phyloP scores from a whole-genome alignment of 2,329 filamentous ascomycete species.

The Penicillium sp. region DNA sequence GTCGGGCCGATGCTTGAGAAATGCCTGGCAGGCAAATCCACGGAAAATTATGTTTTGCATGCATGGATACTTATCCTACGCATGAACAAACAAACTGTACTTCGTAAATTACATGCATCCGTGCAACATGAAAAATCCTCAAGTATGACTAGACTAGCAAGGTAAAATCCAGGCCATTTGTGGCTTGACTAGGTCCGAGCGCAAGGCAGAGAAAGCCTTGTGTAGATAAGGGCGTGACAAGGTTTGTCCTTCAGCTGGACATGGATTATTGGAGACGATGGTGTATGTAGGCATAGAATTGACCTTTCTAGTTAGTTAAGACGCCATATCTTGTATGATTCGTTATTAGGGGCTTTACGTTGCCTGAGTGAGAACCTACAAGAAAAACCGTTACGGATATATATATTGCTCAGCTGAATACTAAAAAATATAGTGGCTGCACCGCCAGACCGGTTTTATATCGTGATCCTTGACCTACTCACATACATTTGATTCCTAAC shows the following conservation, averaged over 20 bases:
- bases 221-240: slow-evolving; percentile 1
- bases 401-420: not conserved
- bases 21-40: not conserved
- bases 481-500: not conserved
- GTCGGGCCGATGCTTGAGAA: slow-evolving; percentile 10
- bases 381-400: not conserved
- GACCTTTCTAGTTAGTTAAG: not conserved
- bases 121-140: not conserved
- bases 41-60: not conserved
- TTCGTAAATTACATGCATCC: not conserved
- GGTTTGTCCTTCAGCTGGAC: slow-evolving; percentile 15
- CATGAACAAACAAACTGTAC: not conserved
- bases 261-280: slow-evolving; percentile 4
- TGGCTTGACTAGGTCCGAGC: slow-evolving; percentile 19
- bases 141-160: not conserved
- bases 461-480: not conserved
- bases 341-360: not conserved
- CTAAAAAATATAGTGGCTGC: not conserved
- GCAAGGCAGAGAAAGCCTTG: slow-evolving; percentile 23
- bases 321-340: not conserved
- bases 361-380: not conserved
- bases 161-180: not conserved
- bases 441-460: not conserved
- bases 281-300: slow-evolving; percentile 4
- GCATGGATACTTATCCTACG: not conserved